A percentile compares a stretch with the other conserved stretches of the same genome.
Conservation (phyloP, 108 stramenopile species). For the Discostella stelligeroides region DNA sequence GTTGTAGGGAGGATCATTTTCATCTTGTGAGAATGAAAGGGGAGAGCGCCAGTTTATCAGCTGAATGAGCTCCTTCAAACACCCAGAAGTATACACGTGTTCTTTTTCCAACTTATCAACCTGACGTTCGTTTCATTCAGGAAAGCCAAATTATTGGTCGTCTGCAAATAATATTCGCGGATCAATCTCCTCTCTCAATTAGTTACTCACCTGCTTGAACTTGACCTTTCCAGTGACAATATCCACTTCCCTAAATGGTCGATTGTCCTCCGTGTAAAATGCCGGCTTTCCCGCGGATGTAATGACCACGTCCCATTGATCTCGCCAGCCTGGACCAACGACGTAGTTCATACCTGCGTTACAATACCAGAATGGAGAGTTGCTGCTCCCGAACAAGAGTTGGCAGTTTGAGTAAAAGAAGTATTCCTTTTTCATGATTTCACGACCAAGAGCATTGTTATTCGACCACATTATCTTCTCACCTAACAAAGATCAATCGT, state of each 20-base stretch:
- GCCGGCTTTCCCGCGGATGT: constrained; percentile 88
- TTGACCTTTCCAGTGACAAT: constrained; percentile 57
- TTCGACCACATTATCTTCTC: not conserved
- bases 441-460: not conserved
- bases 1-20: constrained; percentile 25
- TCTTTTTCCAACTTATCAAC: constrained; percentile 58
- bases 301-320: constrained; percentile 83
- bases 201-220: constrained; percentile 63
- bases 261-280: constrained; percentile 84
- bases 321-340: constrained; percentile 88
- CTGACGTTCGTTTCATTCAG: constrained; percentile 28
- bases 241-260: constrained; percentile 90
- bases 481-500: constrained; percentile 76
- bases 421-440: too few relatives aligned
- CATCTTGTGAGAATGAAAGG: constrained; percentile 7
- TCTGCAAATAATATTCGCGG: not conserved
- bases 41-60: constrained; percentile 63
- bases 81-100: constrained; percentile 81
- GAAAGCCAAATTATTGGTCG: too few relatives aligned
- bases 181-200: not conserved
- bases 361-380: constrained; percentile 93
- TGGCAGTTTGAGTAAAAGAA: too few relatives aligned
- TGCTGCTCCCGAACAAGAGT: constrained; percentile 47
- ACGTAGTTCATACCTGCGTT: constrained; percentile 94
- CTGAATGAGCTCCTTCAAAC: constrained; percentile 72